Conservation (phyloP, 139 green algal species). For the Parachlorella kessleri region DNA sequence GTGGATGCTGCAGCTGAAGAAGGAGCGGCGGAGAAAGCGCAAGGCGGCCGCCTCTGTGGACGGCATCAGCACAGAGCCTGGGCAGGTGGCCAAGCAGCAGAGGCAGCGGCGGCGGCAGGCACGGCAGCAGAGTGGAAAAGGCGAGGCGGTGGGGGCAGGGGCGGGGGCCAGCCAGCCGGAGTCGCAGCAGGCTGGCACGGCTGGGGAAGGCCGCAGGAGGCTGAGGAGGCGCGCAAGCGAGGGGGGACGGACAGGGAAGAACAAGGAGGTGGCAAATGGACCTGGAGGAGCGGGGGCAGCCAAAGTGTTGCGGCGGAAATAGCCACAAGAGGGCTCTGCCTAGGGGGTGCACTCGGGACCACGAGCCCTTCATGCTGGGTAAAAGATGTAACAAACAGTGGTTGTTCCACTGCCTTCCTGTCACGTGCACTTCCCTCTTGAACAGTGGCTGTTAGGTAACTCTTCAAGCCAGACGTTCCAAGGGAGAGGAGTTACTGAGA, state of each 20-base stretch:
- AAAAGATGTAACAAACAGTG: too few relatives aligned
- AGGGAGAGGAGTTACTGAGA: too few relatives aligned
- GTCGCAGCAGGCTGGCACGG: background rate
- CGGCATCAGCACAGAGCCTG: slow-evolving; percentile 23
- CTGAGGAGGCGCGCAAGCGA: background rate
- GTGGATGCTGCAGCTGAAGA: slow-evolving; percentile 80
- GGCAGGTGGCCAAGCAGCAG: slow-evolving; percentile 1
- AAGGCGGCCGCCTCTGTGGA: background rate
- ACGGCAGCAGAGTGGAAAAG: background rate
- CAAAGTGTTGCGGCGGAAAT: too few relatives aligned
- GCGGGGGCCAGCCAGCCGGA: too few relatives aligned
- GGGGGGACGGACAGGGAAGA: background rate
- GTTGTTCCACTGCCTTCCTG: too few relatives aligned
- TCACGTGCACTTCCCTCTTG: too few relatives aligned
- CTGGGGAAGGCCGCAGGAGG: background rate
- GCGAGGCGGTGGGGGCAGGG: background rate
- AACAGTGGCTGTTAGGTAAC: too few relatives aligned
- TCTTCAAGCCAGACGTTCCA: too few relatives aligned
- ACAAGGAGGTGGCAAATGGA: background rate
- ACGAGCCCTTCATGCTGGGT: too few relatives aligned
- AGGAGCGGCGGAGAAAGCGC: slow-evolving; percentile 37
- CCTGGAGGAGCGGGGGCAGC: too few relatives aligned
- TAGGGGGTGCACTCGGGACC: too few relatives aligned
- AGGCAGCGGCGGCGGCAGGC: background rate
- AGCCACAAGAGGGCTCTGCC: too few relatives aligned